Evolutionary conservation across 768 basidiomycete genomes (phyloP), one percentile per base, ranked within the genome.

Genomic region (Tylopilus subfusipes): DNA sequence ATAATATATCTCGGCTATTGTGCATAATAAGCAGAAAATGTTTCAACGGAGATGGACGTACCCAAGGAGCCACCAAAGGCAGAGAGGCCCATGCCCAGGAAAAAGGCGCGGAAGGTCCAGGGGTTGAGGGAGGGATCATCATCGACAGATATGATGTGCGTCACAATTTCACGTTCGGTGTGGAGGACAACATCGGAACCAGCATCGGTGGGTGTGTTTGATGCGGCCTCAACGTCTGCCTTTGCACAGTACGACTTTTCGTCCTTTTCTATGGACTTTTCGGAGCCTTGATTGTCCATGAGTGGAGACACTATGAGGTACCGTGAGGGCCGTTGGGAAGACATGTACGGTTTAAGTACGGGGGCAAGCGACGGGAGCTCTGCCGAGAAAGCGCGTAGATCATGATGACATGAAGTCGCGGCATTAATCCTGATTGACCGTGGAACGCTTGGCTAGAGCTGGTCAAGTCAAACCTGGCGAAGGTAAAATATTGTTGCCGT

Each of bases 1-100:
- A 62, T 82, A 83, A 63, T 82, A 82, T 21, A 83, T 82, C 59
- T 83, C 76, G 29, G 81, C 80, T 80, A 43, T 25, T 31, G 9
- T 22, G 21, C 19, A 36, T 57, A 5, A 51, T 57, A 42, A 47
- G 2, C 0, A 21, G 22, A 53, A 53, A 24, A 21, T 9, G 13
- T 24, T 19, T 42, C n/a, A 42, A 14, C 5, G 5, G 4, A 46
- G 13, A 24, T 27, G 36, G 13, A 63, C 66, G 18, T 62, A 77
- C 78, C 79, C 29, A 83, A 70, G 10, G 80, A 75, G 44, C 77
- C 76, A 59, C 80, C 79, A 36, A 82, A 66, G 73, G 75, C 27
- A 73, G 80, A 71, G 70, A 81, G 53, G 73, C 76, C 80, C 0
- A 82, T 75, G 42, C 82, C 80, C 14, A 83, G 78, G 36, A 81